phyloP scores from a whole-genome alignment of 768 basidiomycete genomes.

The Hortiboletus campestris region DNA sequence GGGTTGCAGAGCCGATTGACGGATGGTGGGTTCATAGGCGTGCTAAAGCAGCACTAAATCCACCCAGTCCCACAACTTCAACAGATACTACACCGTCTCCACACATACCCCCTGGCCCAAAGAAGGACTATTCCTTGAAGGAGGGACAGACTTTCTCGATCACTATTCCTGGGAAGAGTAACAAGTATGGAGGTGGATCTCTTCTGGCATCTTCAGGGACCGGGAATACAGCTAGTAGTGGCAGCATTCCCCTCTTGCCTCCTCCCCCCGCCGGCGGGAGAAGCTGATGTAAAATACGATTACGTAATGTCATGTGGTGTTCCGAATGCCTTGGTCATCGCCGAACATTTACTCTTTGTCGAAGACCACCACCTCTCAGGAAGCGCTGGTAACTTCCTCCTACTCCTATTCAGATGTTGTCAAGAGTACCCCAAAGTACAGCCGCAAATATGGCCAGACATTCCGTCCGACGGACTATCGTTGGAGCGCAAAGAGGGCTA shows the following conservation, averaged over 20 bases:
- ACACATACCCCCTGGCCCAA: slow-evolving; percentile 71
- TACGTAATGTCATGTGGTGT: slow-evolving; percentile 17
- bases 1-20: neutral
- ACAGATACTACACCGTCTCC: slow-evolving; percentile 54
- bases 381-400: slow-evolving; percentile 1
- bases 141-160: slow-evolving; percentile 95
- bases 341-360: neutral
- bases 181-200: slow-evolving; percentile 34
- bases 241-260: slow-evolving; percentile 69
- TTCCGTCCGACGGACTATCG: slow-evolving; percentile 20
- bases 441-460: slow-evolving; percentile 28
- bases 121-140: slow-evolving; percentile 92
- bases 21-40: slow-evolving; percentile 41
- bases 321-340: slow-evolving; percentile 10
- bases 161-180: slow-evolving; percentile 76
- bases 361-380: slow-evolving; percentile 8
- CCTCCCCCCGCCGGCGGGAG: too few species aligned
- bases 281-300: slow-evolving; percentile 13
- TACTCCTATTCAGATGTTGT: slow-evolving; percentile 47
- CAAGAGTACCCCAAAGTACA: slow-evolving; percentile 47
- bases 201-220: slow-evolving; percentile 38
- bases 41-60: slow-evolving; percentile 61
- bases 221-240: slow-evolving; percentile 26
- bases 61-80: slow-evolving; percentile 38
- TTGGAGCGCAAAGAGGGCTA: slow-evolving; percentile 50